Percentiles rank a stretch among this genome's conserved stretches.
These are phyloP conservation scores for Paraconiothyrium sp. DNA, from an alignment of 2,329 filamentous ascomycete genomes.

Conservation along the genomic window DNA sequence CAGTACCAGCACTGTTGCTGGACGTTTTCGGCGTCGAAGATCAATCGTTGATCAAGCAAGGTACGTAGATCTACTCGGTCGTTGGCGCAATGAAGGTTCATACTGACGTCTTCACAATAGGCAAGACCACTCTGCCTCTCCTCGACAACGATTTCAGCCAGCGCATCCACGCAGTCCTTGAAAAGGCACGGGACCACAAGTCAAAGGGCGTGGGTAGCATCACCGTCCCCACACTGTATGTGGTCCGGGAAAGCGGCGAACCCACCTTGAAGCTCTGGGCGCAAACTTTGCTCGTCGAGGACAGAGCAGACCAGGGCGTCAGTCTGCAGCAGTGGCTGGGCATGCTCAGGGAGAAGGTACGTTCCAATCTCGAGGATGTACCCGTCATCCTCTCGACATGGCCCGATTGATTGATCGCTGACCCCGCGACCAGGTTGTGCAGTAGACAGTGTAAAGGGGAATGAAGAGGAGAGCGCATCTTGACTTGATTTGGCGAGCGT, in stretches of 20 bases:
- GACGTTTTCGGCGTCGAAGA: slow-evolving; percentile 93
- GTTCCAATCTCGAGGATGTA: slow-evolving; percentile 35
- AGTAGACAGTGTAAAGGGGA: slow-evolving; percentile 29
- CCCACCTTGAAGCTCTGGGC: slow-evolving; percentile 96
- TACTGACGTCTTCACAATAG: neutral
- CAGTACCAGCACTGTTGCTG: slow-evolving; percentile 84
- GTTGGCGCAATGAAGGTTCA: neutral
- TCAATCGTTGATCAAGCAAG: slow-evolving; percentile 84
- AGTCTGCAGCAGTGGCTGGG: slow-evolving; percentile 95
- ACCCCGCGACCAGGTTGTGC: slow-evolving; percentile 43
- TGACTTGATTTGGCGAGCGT: slow-evolving; percentile 3
- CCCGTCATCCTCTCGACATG: slow-evolving; percentile 32
- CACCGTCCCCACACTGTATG: slow-evolving; percentile 88
- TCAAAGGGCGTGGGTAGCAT: slow-evolving; percentile 92
- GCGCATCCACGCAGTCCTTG: slow-evolving; percentile 75
- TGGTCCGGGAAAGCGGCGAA: slow-evolving; percentile 95
- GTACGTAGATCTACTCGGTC: neutral
- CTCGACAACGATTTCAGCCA: slow-evolving; percentile 97
- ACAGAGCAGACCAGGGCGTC: slow-evolving; percentile 91
- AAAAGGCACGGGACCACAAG: slow-evolving; percentile 90
- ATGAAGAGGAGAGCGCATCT: neutral
- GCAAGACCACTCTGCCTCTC: slow-evolving; percentile 86
- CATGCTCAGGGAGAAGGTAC: slow-evolving; percentile 91
- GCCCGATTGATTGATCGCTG: slow-evolving; percentile 29
- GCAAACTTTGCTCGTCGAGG: slow-evolving; percentile 93